Base-by-base conservation (phyloP, 208 protist genomes). In the Novymonas esmeraldas region DNA sequence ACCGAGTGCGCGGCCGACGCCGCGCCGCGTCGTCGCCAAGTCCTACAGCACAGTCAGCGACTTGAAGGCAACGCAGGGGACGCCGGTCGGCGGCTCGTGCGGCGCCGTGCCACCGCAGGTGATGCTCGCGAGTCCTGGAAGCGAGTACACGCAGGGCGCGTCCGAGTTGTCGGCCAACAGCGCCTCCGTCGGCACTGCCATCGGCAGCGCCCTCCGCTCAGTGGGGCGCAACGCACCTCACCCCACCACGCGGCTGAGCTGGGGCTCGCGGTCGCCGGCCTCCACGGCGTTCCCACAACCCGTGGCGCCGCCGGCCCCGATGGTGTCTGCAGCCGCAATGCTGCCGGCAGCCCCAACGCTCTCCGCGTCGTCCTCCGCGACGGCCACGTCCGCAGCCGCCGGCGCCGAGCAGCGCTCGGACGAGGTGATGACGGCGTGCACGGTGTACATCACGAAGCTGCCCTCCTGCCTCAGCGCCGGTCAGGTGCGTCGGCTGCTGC, bases 361-460 rank as follows among this genome's bases (percentile, higher is more conserved):
- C 36, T 33, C 56, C 3, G 22, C 39, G 20, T 10, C 36, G 10
- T 1, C 33, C 31, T 7, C 13, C n/a, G 18, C 33, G 3, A 7
- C 52, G 9, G 28, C 54, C 24, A 39, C 69, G 39, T 45, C 38
- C 7, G 34, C n/a, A 33, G 44, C 29, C 11, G 22, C 54, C 34
- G 6, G 24, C 20, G 26, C 13, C 14, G 66, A 59, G 39, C 66
- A 78, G 38, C 79, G 79, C 42, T 33, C 71, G 13, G 85, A 94
- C 36, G 68, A 72, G 20, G 78, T 69, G 18, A 75, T 75, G 61
- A 63, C 60, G 62, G 82, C 85, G 56, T 79, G 83, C 39, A 95
- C 90, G 20, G 90, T 93, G 58, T 95, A 92, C 64, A 83, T 95
- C 46, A 93, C 90, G 31, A 92, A 92, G 61, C 71, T 95, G 52